Conservation (phyloP, 2,329 filamentous ascomycete species). For the Fusarium torreyae region DNA sequence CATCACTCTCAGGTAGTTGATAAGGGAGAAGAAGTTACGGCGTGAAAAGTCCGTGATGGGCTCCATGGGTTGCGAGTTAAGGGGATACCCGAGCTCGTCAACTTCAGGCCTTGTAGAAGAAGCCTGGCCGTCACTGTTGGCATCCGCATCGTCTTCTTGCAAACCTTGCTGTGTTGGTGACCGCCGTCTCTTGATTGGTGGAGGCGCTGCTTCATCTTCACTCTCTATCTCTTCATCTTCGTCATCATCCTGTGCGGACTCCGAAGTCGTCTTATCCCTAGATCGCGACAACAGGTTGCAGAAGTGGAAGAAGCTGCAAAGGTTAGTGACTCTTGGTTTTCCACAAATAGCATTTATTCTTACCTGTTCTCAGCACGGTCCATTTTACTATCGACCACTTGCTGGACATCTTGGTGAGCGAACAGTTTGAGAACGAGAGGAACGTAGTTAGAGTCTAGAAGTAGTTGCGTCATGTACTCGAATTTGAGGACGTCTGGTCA, state of each 20-base stretch:
- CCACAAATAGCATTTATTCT: constrained; percentile 36
- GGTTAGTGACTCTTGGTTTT: constrained; percentile 14
- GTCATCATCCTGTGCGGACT: constrained; percentile 55
- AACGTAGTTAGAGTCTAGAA: constrained; percentile 95
- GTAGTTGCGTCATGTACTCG: constrained; percentile 92
- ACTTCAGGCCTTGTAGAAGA: constrained; percentile 70
- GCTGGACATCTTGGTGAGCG: constrained; percentile 93
- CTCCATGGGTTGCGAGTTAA: constrained; percentile 76
- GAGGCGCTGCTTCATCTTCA: constrained; percentile 85
- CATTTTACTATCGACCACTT: constrained; percentile 86
- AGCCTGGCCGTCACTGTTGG: constrained; percentile 54
- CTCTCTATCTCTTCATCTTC: constrained; percentile 62
- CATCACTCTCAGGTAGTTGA: constrained; percentile 96
- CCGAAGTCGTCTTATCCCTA: constrained; percentile 55
- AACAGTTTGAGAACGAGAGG: constrained; percentile 94
- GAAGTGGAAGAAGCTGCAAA: constrained; percentile 86
- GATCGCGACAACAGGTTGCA: constrained; percentile 79
- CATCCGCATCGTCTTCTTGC: constrained; percentile 46
- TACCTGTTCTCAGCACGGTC: constrained; percentile 87
- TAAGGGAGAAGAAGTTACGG: constrained; percentile 94
- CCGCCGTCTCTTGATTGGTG: constrained; percentile 79
- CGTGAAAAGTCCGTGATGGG: constrained; percentile 93
- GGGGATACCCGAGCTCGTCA: constrained; percentile 89
- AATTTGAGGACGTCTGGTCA: constrained; percentile 88
- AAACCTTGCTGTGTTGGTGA: constrained; percentile 58